Conservation (phyloP, 2,329 filamentous ascomycete genomes). For the Ustilaginoidea virens region DNA sequence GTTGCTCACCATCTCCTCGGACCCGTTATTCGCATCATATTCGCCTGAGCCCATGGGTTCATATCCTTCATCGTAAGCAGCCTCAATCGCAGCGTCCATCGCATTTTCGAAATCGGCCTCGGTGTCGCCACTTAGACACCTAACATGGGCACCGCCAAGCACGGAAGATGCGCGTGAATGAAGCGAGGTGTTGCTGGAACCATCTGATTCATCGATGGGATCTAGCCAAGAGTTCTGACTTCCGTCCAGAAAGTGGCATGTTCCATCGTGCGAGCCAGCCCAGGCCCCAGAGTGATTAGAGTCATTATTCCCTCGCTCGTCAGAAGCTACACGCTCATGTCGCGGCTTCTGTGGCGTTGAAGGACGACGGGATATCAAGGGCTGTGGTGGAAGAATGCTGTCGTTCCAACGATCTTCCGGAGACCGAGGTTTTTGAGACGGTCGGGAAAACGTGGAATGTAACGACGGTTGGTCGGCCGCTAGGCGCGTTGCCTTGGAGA, state of each 20-base stretch:
- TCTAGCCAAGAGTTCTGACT: conserved; percentile 88
- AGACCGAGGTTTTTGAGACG: conserved; percentile 19
- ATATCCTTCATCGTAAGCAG: conserved; percentile 84
- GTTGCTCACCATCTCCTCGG: conserved; percentile 33
- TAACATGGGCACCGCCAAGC: conserved; percentile 53
- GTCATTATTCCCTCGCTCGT: conserved; percentile 4
- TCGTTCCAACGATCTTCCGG: conserved; percentile 26
- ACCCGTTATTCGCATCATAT: conserved; percentile 17
- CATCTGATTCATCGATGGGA: conserved; percentile 79
- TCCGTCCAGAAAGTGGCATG: conserved; percentile 36
- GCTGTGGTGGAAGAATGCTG: conserved; percentile 50
- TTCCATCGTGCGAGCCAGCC: conserved; percentile 8
- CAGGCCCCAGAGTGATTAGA: conserved; percentile 8
- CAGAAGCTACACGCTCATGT: conserved; percentile 7
- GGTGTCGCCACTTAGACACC: conserved; percentile 53
- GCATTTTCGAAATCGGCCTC: conserved; percentile 90
- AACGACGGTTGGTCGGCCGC: conserved; percentile 16
- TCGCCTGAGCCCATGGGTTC: conserved; percentile 49
- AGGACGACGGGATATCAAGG: conserved; percentile 50
- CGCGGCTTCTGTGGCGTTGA: conserved; percentile 23
- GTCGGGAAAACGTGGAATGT: conserved; percentile 39
- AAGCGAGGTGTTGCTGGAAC: conserved; percentile 58
- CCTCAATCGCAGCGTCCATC: conserved; percentile 87
- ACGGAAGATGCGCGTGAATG: conserved; percentile 67
- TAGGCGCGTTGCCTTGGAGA: conserved; percentile 6